Evolutionary conservation across 2,329 filamentous ascomycete genomes (phyloP).

Genomic region (Teratosphaeria gauchensis): DNA sequence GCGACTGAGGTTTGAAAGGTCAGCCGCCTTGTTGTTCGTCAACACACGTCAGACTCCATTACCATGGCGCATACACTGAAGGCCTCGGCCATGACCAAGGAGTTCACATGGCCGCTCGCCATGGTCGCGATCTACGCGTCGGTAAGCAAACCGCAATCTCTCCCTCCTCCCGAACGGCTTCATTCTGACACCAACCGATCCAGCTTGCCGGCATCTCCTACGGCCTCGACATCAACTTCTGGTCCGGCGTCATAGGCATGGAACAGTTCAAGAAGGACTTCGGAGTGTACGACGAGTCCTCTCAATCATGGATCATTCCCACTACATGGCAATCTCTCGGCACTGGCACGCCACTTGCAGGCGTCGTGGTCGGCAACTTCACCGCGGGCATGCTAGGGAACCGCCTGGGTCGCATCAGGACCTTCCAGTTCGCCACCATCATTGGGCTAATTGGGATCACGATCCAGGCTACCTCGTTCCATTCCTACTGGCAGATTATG

Average conservation of each 20-base stretch:
- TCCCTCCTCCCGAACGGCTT: too few species aligned
- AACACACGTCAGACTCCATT: too few species aligned
- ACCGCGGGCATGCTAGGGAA: constrained; percentile 1
- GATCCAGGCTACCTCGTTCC: background rate
- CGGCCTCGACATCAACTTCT: background rate
- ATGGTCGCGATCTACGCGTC: background rate
- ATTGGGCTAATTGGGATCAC: constrained; percentile 2
- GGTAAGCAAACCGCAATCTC: background rate
- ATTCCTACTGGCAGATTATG: constrained; percentile 2
- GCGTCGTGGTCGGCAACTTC: background rate
- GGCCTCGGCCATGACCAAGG: background rate
- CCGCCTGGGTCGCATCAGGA: background rate
- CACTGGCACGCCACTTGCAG: background rate
- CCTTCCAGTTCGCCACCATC: background rate
- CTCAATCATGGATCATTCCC: background rate
- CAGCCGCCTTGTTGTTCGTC: too few species aligned
- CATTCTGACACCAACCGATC: too few species aligned
- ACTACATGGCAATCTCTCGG: background rate
- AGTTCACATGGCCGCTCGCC: background rate
- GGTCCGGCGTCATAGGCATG: background rate
- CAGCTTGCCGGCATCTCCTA: constrained; percentile 1
- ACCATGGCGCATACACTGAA: background rate
- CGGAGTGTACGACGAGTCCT: background rate
- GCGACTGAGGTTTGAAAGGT: too few species aligned
- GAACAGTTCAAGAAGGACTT: background rate